phyloP scores from a whole-genome alignment of 805 yeast genomes.

The Lachancea cidri region DNA sequence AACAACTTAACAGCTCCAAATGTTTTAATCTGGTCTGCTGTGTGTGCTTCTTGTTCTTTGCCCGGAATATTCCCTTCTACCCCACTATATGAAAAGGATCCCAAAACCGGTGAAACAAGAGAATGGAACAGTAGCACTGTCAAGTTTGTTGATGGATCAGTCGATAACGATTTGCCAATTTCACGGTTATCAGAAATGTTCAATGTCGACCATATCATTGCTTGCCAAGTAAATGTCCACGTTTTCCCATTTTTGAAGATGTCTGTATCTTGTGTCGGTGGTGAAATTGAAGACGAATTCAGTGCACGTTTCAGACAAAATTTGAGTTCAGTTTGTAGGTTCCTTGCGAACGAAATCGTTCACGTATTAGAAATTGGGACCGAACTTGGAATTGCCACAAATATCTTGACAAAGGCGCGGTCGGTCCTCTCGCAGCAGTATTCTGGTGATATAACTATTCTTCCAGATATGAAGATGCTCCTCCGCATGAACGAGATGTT shows the following conservation, averaged over 20 bases:
- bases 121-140: slow-evolving; percentile 73
- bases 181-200: slow-evolving; percentile 92
- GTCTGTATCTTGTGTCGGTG: slow-evolving; percentile 64
- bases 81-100: slow-evolving; percentile 77
- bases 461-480: slow-evolving; percentile 63
- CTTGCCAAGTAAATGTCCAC: slow-evolving; percentile 96
- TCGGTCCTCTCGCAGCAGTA: slow-evolving; percentile 81
- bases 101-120: slow-evolving; percentile 60
- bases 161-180: slow-evolving; percentile 89
- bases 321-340: slow-evolving; percentile 50
- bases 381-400: slow-evolving; percentile 73
- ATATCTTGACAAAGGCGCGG: slow-evolving; percentile 63
- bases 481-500: slow-evolving; percentile 58
- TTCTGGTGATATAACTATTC: slow-evolving; percentile 88
- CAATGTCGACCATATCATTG: slow-evolving; percentile 94
- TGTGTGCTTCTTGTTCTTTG: slow-evolving; percentile 88
- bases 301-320: slow-evolving; percentile 50
- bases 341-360: slow-evolving; percentile 62
- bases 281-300: slow-evolving; percentile 57
- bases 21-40: slow-evolving; percentile 81
- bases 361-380: slow-evolving; percentile 70
- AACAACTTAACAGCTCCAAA: slow-evolving; percentile 78
- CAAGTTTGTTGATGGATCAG: slow-evolving; percentile 93
- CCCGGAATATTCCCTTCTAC: slow-evolving; percentile 90
- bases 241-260: slow-evolving; percentile 79